phyloP scores from a whole-genome alignment of 352 stramenopile species.

The Globisporangium nodosum region DNA sequence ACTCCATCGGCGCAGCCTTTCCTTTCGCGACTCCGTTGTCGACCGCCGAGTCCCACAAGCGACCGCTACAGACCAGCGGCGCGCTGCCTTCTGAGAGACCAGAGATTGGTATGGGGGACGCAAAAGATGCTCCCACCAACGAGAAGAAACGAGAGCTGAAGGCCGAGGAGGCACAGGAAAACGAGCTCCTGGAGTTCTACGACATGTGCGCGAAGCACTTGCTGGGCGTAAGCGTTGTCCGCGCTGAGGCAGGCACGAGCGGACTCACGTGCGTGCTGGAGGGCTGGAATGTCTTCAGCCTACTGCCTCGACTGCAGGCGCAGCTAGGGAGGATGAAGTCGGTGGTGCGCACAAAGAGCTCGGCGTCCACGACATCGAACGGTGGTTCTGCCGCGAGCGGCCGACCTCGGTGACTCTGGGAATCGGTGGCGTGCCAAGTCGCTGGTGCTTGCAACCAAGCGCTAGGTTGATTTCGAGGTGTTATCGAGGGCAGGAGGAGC shows the following conservation, averaged over 20 bases:
- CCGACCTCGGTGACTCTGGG: not conserved
- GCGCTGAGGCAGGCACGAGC: conserved; percentile 58
- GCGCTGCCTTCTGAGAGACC: not conserved
- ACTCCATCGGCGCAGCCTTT: conserved; percentile 14
- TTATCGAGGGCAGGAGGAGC: no score
- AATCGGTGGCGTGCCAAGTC: not conserved
- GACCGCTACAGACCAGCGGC: not conserved
- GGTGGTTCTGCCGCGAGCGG: not conserved
- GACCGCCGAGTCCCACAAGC: conserved; percentile 11
- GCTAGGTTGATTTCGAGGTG: no score
- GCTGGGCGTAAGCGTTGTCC: conserved; percentile 42
- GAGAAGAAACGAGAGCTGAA: conserved; percentile 7
- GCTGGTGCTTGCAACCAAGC: no score
- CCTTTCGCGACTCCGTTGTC: conserved; percentile 17
- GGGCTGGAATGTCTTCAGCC: conserved; percentile 59
- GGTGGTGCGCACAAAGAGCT: conserved; percentile 33
- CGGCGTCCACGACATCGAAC: conserved; percentile 15
- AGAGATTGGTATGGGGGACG: not conserved
- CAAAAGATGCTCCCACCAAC: conserved; percentile 1
- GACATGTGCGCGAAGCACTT: conserved; percentile 43
- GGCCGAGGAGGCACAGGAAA: conserved; percentile 32
- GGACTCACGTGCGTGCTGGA: conserved; percentile 51
- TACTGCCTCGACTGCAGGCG: conserved; percentile 36
- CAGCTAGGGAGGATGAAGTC: conserved; percentile 19
- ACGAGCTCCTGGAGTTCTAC: conserved; percentile 56